Percentiles rank a stretch among this genome's conserved stretches.
phyloP scores from a whole-genome alignment of 1,139 yeast species.

The Saccharomyces pastorianus region DNA sequence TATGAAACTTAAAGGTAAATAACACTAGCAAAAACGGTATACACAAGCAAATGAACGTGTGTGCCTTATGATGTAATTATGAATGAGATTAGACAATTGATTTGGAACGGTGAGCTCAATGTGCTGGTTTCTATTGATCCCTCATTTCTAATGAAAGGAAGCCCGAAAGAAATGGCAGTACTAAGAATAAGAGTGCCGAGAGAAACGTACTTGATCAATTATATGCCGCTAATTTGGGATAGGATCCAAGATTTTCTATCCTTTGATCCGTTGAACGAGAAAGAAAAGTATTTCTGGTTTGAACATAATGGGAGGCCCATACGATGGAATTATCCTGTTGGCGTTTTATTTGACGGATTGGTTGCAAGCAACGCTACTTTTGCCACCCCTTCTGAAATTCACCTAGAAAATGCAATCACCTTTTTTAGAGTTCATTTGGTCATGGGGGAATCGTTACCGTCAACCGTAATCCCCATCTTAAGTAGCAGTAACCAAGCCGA shows the following conservation, averaged over 20 bases:
- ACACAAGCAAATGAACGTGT: no score
- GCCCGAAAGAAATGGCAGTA: slow-evolving; percentile 3
- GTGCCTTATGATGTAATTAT: slow-evolving; percentile 5
- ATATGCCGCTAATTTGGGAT: slow-evolving; percentile 36
- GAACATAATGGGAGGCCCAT: slow-evolving; percentile 57
- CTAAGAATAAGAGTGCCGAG: slow-evolving; percentile 32
- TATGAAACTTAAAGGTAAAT: slow-evolving; percentile 22
- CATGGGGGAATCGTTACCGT: slow-evolving; percentile 41
- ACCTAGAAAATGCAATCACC: slow-evolving; percentile 11
- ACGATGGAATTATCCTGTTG: slow-evolving; percentile 75
- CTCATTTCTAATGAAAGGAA: slow-evolving; percentile 14
- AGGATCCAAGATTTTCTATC: slow-evolving; percentile 40
- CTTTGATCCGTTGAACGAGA: slow-evolving; percentile 30
- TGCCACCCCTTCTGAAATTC: slow-evolving; percentile 9
- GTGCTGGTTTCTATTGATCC: slow-evolving; percentile 26
- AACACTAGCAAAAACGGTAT: slow-evolving; percentile 7
- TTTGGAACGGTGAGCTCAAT: slow-evolving; percentile 55
- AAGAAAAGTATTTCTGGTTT: slow-evolving; percentile 44
- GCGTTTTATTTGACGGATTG: slow-evolving; percentile 49
- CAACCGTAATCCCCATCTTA: slow-evolving; percentile 43
- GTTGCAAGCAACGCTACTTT: slow-evolving; percentile 32
- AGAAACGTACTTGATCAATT: slow-evolving; percentile 51
- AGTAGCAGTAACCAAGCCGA: slow-evolving; percentile 33
- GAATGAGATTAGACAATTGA: slow-evolving; percentile 33
- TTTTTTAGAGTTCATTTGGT: slow-evolving; percentile 49